These are phyloP conservation scores for Nitzschia putrida DNA, from an alignment of 108 stramenopile species.

Conservation along the genomic window DNA sequence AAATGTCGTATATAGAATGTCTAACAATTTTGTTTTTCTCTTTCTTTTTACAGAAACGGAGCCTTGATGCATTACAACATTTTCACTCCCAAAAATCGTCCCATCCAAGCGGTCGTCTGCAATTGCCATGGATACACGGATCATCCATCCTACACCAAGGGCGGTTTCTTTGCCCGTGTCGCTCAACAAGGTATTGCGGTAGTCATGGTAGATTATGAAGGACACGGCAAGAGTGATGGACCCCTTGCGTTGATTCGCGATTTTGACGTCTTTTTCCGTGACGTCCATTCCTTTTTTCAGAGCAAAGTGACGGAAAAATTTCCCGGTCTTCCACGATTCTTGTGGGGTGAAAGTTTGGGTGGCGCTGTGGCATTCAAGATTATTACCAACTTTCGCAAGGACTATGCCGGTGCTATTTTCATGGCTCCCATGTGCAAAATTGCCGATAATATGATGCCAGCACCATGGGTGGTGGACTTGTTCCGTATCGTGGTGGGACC, in stretches of 20 bases:
- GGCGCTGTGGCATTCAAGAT: constrained; percentile 62
- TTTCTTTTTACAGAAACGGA: constrained; percentile 30
- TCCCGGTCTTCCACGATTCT: constrained; percentile 44
- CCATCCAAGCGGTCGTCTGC: constrained; percentile 59
- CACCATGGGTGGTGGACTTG: constrained; percentile 55
- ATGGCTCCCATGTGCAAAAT: constrained; percentile 74
- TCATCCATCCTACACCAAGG: constrained; percentile 56
- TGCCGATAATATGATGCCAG: constrained; percentile 52
- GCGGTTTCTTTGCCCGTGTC: constrained; percentile 44
- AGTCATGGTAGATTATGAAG: constrained; percentile 70
- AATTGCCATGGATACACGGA: constrained; percentile 74
- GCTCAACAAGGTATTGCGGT: constrained; percentile 58
- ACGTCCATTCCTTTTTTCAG: constrained; percentile 52
- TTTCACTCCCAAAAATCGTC: constrained; percentile 50
- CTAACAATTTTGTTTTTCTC: no score
- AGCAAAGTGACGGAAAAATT: constrained; percentile 39
- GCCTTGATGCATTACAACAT: constrained; percentile 54
- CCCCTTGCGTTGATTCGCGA: constrained; percentile 43
- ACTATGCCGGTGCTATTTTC: constrained; percentile 59
- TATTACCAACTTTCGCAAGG: constrained; percentile 33
- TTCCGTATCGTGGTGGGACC: constrained; percentile 45
- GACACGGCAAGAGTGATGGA: constrained; percentile 69
- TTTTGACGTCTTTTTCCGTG: constrained; percentile 48
- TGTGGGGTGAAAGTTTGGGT: constrained; percentile 77
- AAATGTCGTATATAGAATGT: no score